These are phyloP conservation scores for Durusdinium trenchii DNA, from an alignment of 73 alveolate species.

Conservation along the genomic window DNA sequence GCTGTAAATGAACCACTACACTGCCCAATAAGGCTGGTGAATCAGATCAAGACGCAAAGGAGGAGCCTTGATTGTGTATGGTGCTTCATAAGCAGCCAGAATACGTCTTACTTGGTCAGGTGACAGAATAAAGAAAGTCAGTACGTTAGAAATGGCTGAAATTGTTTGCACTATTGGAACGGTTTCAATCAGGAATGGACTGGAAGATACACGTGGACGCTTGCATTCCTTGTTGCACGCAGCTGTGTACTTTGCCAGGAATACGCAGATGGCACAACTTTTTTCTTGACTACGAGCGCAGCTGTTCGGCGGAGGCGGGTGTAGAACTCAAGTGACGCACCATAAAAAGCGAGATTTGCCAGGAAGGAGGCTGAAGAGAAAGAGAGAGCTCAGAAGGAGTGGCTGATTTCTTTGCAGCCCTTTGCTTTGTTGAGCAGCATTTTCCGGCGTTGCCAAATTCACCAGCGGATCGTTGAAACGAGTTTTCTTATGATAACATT, in stretches of 20 bases:
- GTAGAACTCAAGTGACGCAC: neutral
- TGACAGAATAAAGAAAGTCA: neutral
- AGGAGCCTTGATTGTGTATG: neutral
- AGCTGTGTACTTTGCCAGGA: neutral
- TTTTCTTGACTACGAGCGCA: constrained; percentile 55
- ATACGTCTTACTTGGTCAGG: neutral
- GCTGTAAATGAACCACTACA: no score
- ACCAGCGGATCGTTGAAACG: no score
- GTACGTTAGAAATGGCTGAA: no score
- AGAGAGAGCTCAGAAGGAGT: neutral
- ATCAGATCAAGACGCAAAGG: constrained; percentile 35
- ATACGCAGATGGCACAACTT: constrained; percentile 52
- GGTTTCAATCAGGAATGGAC: no score
- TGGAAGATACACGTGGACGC: neutral
- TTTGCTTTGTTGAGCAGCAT: no score
- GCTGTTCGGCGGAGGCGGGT: constrained; percentile 48
- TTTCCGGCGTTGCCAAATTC: no score
- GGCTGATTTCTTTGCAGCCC: neutral
- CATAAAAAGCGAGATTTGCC: neutral
- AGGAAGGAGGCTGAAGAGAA: neutral
- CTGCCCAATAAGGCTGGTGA: constrained; percentile 42
- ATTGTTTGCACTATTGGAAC: no score
- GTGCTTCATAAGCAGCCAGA: neutral
- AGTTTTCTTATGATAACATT: no score
- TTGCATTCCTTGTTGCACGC: neutral